These are phyloP conservation scores for Trypanosoma lewisi DNA, from an alignment of 208 protist genomes.

Conservation along the genomic window DNA sequence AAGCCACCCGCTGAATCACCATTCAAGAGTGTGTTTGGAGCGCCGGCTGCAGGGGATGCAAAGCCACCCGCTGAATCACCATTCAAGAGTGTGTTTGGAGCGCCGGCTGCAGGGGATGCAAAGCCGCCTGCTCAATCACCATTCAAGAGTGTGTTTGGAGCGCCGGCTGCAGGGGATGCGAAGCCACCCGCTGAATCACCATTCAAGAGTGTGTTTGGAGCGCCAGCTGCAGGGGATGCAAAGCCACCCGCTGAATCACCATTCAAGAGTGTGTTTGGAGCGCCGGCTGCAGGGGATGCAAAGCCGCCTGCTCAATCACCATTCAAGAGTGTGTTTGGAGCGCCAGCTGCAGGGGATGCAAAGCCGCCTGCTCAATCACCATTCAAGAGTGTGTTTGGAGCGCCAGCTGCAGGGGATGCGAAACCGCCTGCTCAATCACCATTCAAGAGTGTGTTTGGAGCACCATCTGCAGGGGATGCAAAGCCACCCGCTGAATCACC, in stretches of 20 bases:
- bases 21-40: background rate
- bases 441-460: background rate
- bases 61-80: background rate
- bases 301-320: background rate
- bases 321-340: background rate
- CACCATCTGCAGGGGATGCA: background rate
- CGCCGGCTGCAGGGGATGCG: background rate
- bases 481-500: background rate
- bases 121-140: background rate
- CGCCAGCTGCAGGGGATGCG: background rate
- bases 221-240: too few relatives aligned
- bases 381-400: conserved; percentile 21
- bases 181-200: background rate
- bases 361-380: background rate
- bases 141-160: background rate
- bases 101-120: background rate
- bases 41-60: background rate
- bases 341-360: background rate
- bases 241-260: background rate
- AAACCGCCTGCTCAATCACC: background rate
- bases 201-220: background rate
- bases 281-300: background rate
- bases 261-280: background rate
- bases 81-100: background rate
- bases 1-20: background rate